These are phyloP conservation scores for Grosmannia serpens DNA, from an alignment of 2,329 filamentous ascomycete genomes.

Conservation along the genomic window DNA sequence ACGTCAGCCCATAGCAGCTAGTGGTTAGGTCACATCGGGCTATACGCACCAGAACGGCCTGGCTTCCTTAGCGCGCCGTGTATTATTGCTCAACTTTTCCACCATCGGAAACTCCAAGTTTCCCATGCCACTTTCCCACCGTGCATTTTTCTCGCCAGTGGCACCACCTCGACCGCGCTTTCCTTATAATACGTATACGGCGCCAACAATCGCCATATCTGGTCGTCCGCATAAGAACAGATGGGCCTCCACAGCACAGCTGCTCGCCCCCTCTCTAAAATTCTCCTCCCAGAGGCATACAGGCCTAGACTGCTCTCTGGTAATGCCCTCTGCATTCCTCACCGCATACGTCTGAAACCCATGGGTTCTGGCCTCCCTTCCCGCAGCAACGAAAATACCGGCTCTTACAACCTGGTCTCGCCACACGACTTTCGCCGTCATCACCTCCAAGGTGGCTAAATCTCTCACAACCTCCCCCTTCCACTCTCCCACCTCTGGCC, in stretches of 20 bases:
- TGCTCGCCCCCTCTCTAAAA: neutral
- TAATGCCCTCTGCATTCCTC: neutral
- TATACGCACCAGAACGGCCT: neutral
- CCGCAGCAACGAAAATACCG: neutral
- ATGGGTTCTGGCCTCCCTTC: neutral
- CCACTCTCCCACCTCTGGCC: too few species aligned
- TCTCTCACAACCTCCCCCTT: neutral
- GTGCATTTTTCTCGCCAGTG: neutral
- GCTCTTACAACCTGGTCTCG: neutral
- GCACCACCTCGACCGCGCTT: conserved; percentile 2
- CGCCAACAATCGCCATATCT: neutral
- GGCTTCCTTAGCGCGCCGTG: neutral
- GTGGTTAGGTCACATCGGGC: neutral
- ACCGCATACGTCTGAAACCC: neutral
- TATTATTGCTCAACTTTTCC: neutral
- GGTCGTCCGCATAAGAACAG: neutral
- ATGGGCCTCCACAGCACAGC: neutral
- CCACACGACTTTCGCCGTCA: neutral
- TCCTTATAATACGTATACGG: neutral
- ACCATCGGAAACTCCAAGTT: conserved; percentile 4
- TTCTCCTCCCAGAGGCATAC: neutral
- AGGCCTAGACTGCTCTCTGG: neutral
- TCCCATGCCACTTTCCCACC: conserved; percentile 3
- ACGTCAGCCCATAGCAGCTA: neutral
- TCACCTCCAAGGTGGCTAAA: neutral